These are phyloP conservation scores for Pyrenochaeta sp. DNA, from an alignment of 2,329 filamentous ascomycete genomes.

Conservation along the genomic window DNA sequence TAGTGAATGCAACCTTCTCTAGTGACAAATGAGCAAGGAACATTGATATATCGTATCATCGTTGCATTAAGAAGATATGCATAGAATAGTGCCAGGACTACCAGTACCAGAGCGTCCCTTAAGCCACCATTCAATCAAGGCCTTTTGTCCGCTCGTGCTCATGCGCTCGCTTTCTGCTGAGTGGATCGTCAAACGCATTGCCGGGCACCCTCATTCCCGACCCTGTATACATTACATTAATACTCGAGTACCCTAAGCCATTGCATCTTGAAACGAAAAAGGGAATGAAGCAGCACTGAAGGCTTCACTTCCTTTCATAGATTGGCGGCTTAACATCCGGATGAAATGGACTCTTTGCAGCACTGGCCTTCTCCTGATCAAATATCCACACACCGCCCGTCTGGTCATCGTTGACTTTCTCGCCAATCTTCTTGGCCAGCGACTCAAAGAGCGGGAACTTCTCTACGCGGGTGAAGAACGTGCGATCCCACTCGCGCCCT, in stretches of 20 bases:
- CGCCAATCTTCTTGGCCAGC: conserved; percentile 56
- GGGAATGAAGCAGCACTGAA: background rate
- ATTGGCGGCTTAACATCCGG: conserved; percentile 39
- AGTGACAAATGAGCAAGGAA: background rate
- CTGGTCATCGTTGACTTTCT: conserved; percentile 67
- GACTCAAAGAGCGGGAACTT: conserved; percentile 56
- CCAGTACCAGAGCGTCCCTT: background rate
- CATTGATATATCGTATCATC: background rate
- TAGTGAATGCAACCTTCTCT: background rate
- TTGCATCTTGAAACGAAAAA: conserved; percentile 2
- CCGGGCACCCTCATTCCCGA: background rate
- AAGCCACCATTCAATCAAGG: background rate
- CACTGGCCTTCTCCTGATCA: conserved; percentile 61
- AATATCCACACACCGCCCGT: conserved; percentile 77
- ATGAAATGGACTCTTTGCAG: conserved; percentile 39
- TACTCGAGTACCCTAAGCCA: conserved; percentile 1
- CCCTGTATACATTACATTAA: conserved; percentile 3
- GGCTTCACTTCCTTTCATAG: conserved; percentile 23
- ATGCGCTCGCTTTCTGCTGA: background rate
- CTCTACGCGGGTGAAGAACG: conserved; percentile 73
- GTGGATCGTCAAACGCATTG: background rate
- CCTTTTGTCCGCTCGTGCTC: background rate
- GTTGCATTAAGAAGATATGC: background rate
- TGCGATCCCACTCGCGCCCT: conserved; percentile 78
- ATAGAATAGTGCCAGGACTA: background rate